Evolutionary conservation across 1,284 basidiomycete genomes (phyloP), one percentile per base, ranked within the genome.

Genomic region (Cryptococcus sp.): DNA sequence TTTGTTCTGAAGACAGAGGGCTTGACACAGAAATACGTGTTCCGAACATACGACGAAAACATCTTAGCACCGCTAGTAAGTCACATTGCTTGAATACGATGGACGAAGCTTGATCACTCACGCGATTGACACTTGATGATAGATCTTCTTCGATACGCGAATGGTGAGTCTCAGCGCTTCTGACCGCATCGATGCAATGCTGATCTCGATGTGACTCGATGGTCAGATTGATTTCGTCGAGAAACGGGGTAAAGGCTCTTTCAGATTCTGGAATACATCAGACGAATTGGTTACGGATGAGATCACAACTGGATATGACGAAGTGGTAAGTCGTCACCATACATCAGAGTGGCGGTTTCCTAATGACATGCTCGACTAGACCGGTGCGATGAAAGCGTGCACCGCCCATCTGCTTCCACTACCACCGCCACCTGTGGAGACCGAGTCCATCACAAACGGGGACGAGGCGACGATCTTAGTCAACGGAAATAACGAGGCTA

Each of bases 11-110:
- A 85, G 56, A 90, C 93, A 1, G 85, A 85, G 27, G 83, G 86
- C 59, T 81, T 87, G 17, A 89, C 93, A 3, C 84, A 88, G 71
- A 97, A 97, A 77, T 99, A 94, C 76, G 87, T 87, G 23, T 81
- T 98, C 56, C 86, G 93, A 31, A 88, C 90, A 5, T 99, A 98
- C 73, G 96, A 99, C 74, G 96, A 99, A 80, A 88, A 91, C 56
- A 94, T 98, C 58, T 81, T 99, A 40, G 93, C 93, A 0, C 91
- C 95, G 1, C 91, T 97, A 87, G 91, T 91, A 71, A 62, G 82
- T 77, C 19, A 7, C 23, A 31, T 19, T 22, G n/a, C 2, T 10
- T 35, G 13, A 13, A 3, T 35, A 35, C 13, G 5, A 35, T 35
- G 5, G 31, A 10, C 31, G 31, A 35, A 35, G 31, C 31, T 13